Percentiles rank a stretch among this genome's conserved stretches.
Conservation (phyloP, 495 filamentous ascomycete species). For the Daldinia caldariorum region DNA sequence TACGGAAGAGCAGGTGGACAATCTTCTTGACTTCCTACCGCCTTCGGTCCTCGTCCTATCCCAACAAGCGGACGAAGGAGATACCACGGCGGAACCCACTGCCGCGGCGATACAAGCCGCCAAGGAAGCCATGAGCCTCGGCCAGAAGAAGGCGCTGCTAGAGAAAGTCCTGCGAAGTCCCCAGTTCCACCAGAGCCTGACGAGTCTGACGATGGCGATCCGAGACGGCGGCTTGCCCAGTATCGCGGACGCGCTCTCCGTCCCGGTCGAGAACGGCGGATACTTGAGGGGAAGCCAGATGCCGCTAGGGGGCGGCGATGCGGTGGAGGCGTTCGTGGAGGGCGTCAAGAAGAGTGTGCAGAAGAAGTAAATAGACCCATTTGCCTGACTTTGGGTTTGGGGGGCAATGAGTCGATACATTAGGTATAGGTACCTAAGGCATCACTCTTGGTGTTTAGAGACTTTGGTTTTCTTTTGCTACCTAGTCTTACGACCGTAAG, state of each 20-base stretch:
- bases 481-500: neutral
- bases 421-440: no score
- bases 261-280: constrained; percentile 83
- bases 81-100: constrained; percentile 65
- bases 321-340: constrained; percentile 88
- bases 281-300: constrained; percentile 77
- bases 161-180: constrained; percentile 87
- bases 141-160: constrained; percentile 84
- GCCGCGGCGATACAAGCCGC: constrained; percentile 74
- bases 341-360: constrained; percentile 83
- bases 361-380: constrained; percentile 51
- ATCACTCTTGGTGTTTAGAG: neutral
- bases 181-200: constrained; percentile 87
- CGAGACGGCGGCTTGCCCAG: constrained; percentile 92
- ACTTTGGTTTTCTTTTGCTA: neutral
- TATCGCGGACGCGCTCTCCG: constrained; percentile 83
- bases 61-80: constrained; percentile 66
- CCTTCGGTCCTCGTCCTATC: constrained; percentile 71
- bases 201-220: constrained; percentile 84
- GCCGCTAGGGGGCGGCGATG: constrained; percentile 87
- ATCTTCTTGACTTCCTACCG: constrained; percentile 80
- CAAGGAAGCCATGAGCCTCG: constrained; percentile 74
- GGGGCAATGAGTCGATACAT: constrained; percentile 1
- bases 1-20: constrained; percentile 70
- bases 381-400: neutral